Base-by-base conservation (phyloP, 2,329 filamentous ascomycete species). In the Truncatella angustata region DNA sequence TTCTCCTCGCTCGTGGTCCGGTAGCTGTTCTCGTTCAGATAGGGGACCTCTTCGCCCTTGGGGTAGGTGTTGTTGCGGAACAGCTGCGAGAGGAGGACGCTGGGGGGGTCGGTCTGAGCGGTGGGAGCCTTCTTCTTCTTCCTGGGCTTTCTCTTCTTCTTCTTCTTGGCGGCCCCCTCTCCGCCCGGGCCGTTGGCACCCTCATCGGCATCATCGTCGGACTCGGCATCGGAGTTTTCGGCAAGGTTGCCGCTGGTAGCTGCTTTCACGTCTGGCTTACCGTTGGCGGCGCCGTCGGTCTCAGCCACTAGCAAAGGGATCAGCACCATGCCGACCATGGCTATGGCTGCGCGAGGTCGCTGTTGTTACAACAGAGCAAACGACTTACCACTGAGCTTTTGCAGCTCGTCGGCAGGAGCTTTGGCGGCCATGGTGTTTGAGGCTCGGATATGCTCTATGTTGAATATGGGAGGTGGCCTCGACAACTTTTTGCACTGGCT, bases 1-100 rank as follows among this genome's bases (percentile, higher is more conserved):
- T 92, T 91, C 76, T 95, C 91, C 70, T 93, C 90, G 68, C 78
- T 85, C 11, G 90, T 95, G 3, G 88, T 94, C 52, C 91, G 84
- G 69, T 85, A 90, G 36, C 79, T 70, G 68, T 94, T 94, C 60
- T 93, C 89, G 64, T 90, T 78, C 56, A 77, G 71, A 71, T 95
- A 95, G 59, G 91, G 86, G 60, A 85, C 82, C 66, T 91, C 87
- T 71, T 94, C 82, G 58, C 91, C 91, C 63, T 84, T 81, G 45
- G 90, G 90, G 67, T 90, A 96, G 59, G 76, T 76, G 63, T 82
- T 78, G 68, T 82, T 82, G 49, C 87, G 83, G 74, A 91, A 94
- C 39, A 95, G 78, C 60, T 85, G 82, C 30, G 87, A 85, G 32
- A 95, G 71, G 37, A 84, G 79, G 21, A 94, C 85, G 40, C 88